Base-by-base conservation (phyloP, 1,284 basidiomycete genomes). In the Coniophora puteana region DNA sequence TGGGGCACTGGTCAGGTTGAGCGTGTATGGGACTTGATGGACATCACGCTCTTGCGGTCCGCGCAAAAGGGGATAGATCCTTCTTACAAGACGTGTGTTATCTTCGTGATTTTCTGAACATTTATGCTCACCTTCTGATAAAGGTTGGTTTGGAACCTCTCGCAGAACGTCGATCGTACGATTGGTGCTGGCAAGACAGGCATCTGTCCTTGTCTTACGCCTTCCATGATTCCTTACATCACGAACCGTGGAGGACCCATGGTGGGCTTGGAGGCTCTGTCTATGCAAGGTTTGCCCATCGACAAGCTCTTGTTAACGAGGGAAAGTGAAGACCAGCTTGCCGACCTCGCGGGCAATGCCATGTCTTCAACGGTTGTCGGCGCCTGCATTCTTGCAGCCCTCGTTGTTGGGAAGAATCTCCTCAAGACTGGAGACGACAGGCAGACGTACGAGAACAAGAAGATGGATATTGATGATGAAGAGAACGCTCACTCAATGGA, bases 291-390 rank as follows among this genome's bases (percentile, higher is more conserved):
- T 18, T 76, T 97, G 30, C 93, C 93, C 0, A 82, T 96, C 26
- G 87, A 95, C 58, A 90, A 93, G 57, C 74, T 97, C 2, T 73
- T 97, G 6, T 74, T 97, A 33, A 97, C 93, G 2, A 83, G 92
- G 43, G 93, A 97, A 65, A 91, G 78, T 10, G 90, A 95, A 61
- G 94, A 96, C 63, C 88, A 97, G 53, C 74, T 97, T 3, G 91
- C 93, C 11, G 93, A 97, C 63, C 74, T 97, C 8, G 94, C 93
- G 10, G 93, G 93, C 1, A 97, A 97, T 54, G 94, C 93, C 38
- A 97, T 97, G 93, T 89, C 93, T 1, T 90, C 93, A 1, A 97
- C 93, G 1, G 93, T 97, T 11, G 93, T 97, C 16, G 93, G 94
- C 1, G 79, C 91, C 2, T 87, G 90, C 50, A 91, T 97, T 52